Conservation (phyloP, 768 basidiomycete genomes). For the Trametes gibbosa region DNA sequence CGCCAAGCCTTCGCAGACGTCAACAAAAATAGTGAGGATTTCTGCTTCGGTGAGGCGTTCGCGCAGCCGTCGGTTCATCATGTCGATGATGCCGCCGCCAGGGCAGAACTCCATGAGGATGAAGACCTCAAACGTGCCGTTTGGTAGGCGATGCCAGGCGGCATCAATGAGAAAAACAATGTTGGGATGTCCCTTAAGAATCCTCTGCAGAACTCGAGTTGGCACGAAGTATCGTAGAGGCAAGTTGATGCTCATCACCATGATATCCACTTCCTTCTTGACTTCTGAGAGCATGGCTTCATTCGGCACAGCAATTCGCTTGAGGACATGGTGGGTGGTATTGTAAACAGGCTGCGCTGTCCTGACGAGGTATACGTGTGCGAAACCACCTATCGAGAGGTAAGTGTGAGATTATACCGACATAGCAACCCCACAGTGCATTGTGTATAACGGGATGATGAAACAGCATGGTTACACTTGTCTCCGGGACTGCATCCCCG, state of each 20-base stretch:
- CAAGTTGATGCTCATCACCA: constrained; percentile 58
- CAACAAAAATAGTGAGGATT: constrained; percentile 96
- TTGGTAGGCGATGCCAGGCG: constrained; percentile 80
- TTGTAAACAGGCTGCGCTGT: constrained; percentile 85
- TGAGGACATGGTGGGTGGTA: constrained; percentile 94
- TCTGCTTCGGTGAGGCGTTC: constrained; percentile 94
- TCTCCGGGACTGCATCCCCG: not conserved
- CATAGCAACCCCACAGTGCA: constrained; percentile 7
- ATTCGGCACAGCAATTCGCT: constrained; percentile 90
- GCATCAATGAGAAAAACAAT: constrained; percentile 97
- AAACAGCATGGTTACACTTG: no score
- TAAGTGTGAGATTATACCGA: constrained; percentile 16
- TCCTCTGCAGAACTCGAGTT: constrained; percentile 54
- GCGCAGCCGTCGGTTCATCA: constrained; percentile 96
- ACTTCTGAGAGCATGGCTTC: constrained; percentile 90
- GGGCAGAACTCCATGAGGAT: constrained; percentile 99
- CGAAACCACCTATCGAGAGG: constrained; percentile 78
- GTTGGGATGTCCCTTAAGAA: constrained; percentile 90
- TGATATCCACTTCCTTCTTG: constrained; percentile 97
- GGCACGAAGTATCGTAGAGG: constrained; percentile 6
- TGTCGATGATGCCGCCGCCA: constrained; percentile 99
- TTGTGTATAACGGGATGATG: not conserved
- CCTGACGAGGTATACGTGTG: constrained; percentile 94
- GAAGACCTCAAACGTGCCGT: constrained; percentile 90
- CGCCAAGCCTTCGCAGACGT: constrained; percentile 95